These are phyloP conservation scores for Scolecobasidium constrictum DNA, from an alignment of 2,329 filamentous ascomycete genomes.

Conservation along the genomic window DNA sequence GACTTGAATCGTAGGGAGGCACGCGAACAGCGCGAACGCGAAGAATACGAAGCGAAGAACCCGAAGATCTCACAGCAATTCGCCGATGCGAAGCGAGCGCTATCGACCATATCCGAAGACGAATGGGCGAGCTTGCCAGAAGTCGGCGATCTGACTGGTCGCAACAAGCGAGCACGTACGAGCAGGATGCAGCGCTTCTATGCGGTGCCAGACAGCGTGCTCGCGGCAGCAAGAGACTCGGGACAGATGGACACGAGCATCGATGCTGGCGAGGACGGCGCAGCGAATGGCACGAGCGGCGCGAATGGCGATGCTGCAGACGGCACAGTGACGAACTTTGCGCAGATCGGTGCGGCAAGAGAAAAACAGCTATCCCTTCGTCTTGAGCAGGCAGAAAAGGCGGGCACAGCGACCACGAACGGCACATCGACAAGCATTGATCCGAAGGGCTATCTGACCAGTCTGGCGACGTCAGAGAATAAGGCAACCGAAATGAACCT, in stretches of 20 bases:
- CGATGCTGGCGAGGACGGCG: conserved; percentile 53
- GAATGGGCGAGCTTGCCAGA: conserved; percentile 95
- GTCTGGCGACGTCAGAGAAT: conserved; percentile 69
- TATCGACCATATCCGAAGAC: conserved; percentile 82
- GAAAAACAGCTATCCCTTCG: conserved; percentile 94
- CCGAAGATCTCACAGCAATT: conserved; percentile 98
- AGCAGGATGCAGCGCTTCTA: conserved; percentile 61
- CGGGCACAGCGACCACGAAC: conserved; percentile 55
- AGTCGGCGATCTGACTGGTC: conserved; percentile 91
- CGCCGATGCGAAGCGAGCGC: conserved; percentile 82
- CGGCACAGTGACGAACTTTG: conserved; percentile 95
- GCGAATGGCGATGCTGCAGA: conserved; percentile 46
- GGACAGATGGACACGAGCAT: conserved; percentile 80
- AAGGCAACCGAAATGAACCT: conserved; percentile 74
- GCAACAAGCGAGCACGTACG: conserved; percentile 70
- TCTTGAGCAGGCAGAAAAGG: conserved; percentile 75
- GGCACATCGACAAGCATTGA: conserved; percentile 89
- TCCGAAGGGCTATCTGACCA: conserved; percentile 91
- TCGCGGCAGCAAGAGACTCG: conserved; percentile 73
- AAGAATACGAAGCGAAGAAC: conserved; percentile 94
- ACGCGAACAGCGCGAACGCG: conserved; percentile 79
- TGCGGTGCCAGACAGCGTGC: conserved; percentile 89
- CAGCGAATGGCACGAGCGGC: conserved; percentile 34
- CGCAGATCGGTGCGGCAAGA: conserved; percentile 89
- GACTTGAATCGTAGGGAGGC: conserved; percentile 76